These are phyloP conservation scores for Excoecaria cochinchinensis DNA, from an alignment of 345 rosid species.

Conservation along the genomic window DNA sequence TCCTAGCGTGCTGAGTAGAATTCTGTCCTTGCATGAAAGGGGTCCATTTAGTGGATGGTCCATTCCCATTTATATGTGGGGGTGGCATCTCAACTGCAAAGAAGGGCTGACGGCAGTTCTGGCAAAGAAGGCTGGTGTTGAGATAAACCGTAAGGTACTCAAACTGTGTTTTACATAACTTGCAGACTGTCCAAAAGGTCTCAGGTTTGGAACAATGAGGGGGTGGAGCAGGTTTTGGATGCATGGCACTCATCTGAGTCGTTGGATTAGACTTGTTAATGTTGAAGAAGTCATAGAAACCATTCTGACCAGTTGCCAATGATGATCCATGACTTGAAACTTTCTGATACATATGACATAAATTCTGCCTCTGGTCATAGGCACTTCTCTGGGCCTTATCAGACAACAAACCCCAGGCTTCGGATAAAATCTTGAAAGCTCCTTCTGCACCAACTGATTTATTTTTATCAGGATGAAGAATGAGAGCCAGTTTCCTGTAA, in stretches of 20 bases:
- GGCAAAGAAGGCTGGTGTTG: constrained; percentile 37
- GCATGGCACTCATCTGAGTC: constrained; percentile 22
- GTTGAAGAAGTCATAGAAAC: constrained; percentile 16
- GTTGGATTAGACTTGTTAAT: constrained; percentile 12
- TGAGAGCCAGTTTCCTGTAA: constrained; percentile 36
- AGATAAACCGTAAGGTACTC: constrained; percentile 40
- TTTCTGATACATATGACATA: constrained; percentile 1
- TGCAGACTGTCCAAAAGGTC: constrained; percentile 56
- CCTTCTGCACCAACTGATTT: constrained; percentile 47
- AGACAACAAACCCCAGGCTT: constrained; percentile 48
- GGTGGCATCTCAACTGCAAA: constrained; percentile 38
- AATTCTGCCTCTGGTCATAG: constrained; percentile 44
- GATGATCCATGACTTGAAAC: constrained; percentile 17
- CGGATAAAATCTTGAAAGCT: constrained; percentile 44
- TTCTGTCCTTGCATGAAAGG: constrained; percentile 13
- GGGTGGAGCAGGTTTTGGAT: constrained; percentile 11
- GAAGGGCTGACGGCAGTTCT: constrained; percentile 40
- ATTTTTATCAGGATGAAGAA: constrained; percentile 43
- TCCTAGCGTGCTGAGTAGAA: constrained; percentile 10
- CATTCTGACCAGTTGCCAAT: constrained; percentile 23
- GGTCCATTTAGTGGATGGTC: constrained; percentile 11
- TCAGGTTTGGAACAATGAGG: constrained; percentile 17
- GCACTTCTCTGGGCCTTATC: constrained; percentile 36
- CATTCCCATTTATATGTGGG: constrained; percentile 30
- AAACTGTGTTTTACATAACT: constrained; percentile 35